Conservation (phyloP, 2,329 filamentous ascomycete species). For the Malbranchea zuffiana region DNA sequence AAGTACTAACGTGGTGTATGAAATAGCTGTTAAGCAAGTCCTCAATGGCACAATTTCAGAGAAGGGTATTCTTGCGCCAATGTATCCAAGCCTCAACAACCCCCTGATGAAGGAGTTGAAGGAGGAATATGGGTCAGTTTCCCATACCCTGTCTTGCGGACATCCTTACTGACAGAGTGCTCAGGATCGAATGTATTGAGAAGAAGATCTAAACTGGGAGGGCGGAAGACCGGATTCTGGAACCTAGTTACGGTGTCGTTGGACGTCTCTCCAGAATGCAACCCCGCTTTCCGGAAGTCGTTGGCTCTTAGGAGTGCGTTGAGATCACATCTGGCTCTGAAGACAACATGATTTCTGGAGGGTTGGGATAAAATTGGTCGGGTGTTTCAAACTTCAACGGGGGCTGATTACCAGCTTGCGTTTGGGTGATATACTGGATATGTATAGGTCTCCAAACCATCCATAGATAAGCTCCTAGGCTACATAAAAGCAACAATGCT, state of each 20-base stretch:
- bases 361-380: not conserved
- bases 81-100: constrained; percentile 58
- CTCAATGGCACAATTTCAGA: constrained; percentile 62
- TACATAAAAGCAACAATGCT: too few species aligned
- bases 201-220: constrained; percentile 47
- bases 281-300: not conserved
- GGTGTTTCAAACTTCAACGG: constrained; percentile 9
- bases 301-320: not conserved
- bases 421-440: too few species aligned
- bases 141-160: too few species aligned
- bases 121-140: constrained; percentile 67
- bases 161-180: too few species aligned
- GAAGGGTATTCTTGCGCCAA: constrained; percentile 65
- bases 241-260: too few species aligned
- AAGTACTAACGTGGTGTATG: too few species aligned
- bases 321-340: not conserved
- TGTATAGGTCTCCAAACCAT: too few species aligned
- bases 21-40: constrained; percentile 70
- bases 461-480: too few species aligned
- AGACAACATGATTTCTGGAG: not conserved
- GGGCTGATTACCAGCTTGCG: too few species aligned
- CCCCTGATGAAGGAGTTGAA: constrained; percentile 68
- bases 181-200: constrained; percentile 60
- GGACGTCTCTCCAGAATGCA: not conserved
- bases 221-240: too few species aligned